Conservation (phyloP, 2,329 filamentous ascomycete genomes). For the Fusarium redolens region DNA sequence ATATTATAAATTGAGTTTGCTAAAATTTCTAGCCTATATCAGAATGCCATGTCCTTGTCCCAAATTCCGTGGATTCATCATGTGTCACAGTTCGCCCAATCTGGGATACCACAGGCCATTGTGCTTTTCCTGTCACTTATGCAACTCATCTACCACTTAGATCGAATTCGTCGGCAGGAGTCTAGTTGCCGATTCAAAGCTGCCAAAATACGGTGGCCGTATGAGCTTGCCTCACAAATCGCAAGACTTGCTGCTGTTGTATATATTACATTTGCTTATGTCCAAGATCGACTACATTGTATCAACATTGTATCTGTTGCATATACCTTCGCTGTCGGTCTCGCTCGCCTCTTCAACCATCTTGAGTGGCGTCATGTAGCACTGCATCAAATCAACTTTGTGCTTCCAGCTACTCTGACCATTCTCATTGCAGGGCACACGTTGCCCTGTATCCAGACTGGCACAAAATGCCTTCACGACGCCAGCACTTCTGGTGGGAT, state of each 20-base stretch:
- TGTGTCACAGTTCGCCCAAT: conserved; percentile 53
- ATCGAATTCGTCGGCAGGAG: conserved; percentile 47
- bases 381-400: conserved; percentile 62
- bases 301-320: conserved; percentile 51
- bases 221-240: conserved; percentile 58
- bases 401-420: conserved; percentile 52
- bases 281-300: conserved; percentile 49
- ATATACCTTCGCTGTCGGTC: conserved; percentile 58
- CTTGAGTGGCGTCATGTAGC: conserved; percentile 59
- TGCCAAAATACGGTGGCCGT: conserved; percentile 54
- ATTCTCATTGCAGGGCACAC: conserved; percentile 53
- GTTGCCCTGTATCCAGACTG: conserved; percentile 57
- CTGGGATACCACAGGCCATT: conserved; percentile 55
- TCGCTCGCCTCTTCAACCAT: conserved; percentile 55
- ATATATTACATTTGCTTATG: conserved; percentile 53
- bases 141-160: conserved; percentile 50
- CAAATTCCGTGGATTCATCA: conserved; percentile 53
- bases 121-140: conserved; percentile 53
- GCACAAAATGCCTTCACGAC: conserved; percentile 46
- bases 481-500: conserved; percentile 51
- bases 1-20: neutral
- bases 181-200: conserved; percentile 47
- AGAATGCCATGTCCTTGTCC: conserved; percentile 28
- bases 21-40: conserved; percentile 23
- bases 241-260: conserved; percentile 54